Percentiles rank a stretch among this genome's conserved stretches.
Conservation (phyloP, 2,329 filamentous ascomycete genomes). For the Zymoseptoria tritici region DNA sequence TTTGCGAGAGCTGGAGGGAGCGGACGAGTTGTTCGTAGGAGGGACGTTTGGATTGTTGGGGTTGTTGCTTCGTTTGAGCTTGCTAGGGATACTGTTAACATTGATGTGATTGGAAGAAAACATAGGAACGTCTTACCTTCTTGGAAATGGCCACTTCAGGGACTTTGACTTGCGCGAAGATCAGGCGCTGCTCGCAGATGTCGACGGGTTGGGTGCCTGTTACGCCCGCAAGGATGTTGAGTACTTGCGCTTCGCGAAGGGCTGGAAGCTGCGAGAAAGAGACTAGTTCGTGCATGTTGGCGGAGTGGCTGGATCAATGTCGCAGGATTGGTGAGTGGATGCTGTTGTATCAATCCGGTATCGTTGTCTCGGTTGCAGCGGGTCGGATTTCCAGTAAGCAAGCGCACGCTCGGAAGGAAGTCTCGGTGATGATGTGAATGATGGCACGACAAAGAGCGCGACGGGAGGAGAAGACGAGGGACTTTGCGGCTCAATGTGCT, state of each 20-base stretch:
- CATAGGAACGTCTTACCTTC: constrained; percentile 9
- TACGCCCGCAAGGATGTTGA: constrained; percentile 55
- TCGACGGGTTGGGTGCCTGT: constrained; percentile 54
- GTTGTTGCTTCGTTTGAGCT: constrained; percentile 5
- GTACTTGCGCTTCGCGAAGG: constrained; percentile 51
- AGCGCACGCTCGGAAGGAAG: no score
- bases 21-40: constrained; percentile 20
- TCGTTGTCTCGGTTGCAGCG: not conserved
- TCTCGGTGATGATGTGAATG: not conserved
- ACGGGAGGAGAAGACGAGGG: not conserved
- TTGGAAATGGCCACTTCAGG: constrained; percentile 16
- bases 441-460: not conserved
- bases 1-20: constrained; percentile 4
- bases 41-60: constrained; percentile 9
- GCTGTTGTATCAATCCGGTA: not conserved
- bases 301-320: not conserved
- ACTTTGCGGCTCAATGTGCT: no score
- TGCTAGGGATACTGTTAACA: not conserved
- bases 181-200: constrained; percentile 47
- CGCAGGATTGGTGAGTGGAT: not conserved
- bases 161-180: constrained; percentile 47
- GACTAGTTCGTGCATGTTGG: constrained; percentile 54
- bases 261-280: constrained; percentile 53
- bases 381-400: no score
- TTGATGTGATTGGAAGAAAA: not conserved